Percentiles rank a stretch among this genome's conserved stretches.
These are phyloP conservation scores for Acacia concinna DNA, from an alignment of 331 rosid genomes.

Conservation along the genomic window DNA sequence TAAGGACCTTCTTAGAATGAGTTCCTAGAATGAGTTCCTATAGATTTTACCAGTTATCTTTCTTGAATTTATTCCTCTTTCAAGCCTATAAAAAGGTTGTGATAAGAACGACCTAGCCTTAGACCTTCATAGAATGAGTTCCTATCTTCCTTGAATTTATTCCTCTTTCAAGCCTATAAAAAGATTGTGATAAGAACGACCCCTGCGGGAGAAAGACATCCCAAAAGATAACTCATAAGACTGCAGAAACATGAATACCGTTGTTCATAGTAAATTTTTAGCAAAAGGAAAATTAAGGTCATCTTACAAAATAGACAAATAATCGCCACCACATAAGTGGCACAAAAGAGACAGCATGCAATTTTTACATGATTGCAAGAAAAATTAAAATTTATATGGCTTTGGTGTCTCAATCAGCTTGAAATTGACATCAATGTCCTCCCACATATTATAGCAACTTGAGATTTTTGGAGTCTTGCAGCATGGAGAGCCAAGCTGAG, in stretches of 20 bases:
- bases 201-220: not conserved
- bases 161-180: not conserved
- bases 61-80: not conserved
- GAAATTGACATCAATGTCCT: conserved; percentile 42
- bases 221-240: not conserved
- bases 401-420: conserved; percentile 58
- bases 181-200: not conserved
- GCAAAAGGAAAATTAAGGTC: conserved; percentile 20
- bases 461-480: conserved; percentile 37
- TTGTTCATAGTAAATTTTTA: not conserved
- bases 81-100: not conserved
- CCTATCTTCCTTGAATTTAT: not conserved
- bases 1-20: not conserved
- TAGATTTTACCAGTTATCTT: too few species aligned
- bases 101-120: not conserved
- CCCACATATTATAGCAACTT: conserved; percentile 29
- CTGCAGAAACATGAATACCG: not conserved
- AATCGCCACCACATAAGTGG: conserved; percentile 38
- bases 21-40: too few species aligned
- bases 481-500: conserved; percentile 35
- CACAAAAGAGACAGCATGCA: conserved; percentile 21
- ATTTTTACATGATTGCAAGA: not conserved
- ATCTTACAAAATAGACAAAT: not conserved
- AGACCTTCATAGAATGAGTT: not conserved
- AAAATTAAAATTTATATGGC: conserved; percentile 20